Conservation (phyloP, 768 basidiomycete species). For the Cystobasidium onofrii region DNA sequence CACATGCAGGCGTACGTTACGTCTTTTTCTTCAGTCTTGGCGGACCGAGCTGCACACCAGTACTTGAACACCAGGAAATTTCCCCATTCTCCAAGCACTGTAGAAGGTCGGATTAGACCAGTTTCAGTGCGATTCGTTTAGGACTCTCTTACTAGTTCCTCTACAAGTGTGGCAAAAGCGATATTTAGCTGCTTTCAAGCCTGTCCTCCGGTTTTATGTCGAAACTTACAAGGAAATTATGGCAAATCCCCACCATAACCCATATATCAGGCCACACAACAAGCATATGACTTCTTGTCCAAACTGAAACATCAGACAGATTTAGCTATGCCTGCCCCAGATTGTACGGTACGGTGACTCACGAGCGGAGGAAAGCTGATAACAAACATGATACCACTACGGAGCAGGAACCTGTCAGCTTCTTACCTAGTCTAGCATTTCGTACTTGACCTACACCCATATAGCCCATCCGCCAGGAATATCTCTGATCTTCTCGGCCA, state of each 20-base stretch:
- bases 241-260: constrained; percentile 72
- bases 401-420: constrained; percentile 49
- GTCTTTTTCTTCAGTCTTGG: constrained; percentile 53
- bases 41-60: constrained; percentile 64
- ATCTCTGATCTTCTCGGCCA: constrained; percentile 57
- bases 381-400: constrained; percentile 66
- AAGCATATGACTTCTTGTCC: constrained; percentile 87
- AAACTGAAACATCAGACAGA: too few relatives aligned
- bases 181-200: neutral
- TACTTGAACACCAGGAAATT: constrained; percentile 62
- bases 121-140: too few relatives aligned
- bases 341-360: neutral
- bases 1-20: constrained; percentile 52
- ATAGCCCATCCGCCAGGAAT: constrained; percentile 18
- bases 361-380: constrained; percentile 73
- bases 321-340: too few relatives aligned
- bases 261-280: constrained; percentile 84
- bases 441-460: neutral
- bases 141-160: constrained; percentile 70
- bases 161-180: constrained; percentile 51
- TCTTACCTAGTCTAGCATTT: constrained; percentile 45
- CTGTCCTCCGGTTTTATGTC: neutral
- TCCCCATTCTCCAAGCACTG: constrained; percentile 5
- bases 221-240: constrained; percentile 54
- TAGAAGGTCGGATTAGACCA: too few relatives aligned